Evolutionary conservation across 192 early-diverging fungal species (phyloP).

Genomic region (Coemansia sp.): DNA sequence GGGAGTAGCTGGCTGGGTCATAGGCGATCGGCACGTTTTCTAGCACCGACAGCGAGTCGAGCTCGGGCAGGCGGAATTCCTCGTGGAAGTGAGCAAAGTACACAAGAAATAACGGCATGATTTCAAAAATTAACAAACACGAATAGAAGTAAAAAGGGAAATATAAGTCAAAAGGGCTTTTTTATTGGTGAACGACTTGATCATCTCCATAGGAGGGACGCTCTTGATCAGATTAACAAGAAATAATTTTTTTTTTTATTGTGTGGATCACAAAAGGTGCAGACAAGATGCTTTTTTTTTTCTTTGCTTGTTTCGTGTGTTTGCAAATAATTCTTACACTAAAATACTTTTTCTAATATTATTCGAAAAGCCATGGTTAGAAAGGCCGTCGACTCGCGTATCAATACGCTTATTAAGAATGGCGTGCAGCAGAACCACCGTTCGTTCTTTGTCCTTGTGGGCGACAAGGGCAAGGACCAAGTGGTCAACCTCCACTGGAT

Average conservation of each 20-base stretch:
- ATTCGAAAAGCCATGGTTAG: slow-evolving; percentile 64
- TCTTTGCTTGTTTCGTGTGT: background rate
- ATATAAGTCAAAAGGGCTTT: no score
- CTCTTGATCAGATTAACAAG: background rate
- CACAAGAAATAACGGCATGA: slow-evolving; percentile 58
- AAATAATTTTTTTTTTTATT: background rate
- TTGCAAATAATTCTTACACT: background rate
- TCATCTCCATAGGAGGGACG: no score
- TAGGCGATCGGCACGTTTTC: slow-evolving; percentile 72
- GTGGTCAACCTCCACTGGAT: slow-evolving; percentile 97
- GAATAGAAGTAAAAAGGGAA: no score
- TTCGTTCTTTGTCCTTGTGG: slow-evolving; percentile 95
- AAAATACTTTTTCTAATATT: background rate
- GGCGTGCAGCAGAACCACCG: slow-evolving; percentile 90
- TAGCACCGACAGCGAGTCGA: slow-evolving; percentile 79
- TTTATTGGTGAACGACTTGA: no score
- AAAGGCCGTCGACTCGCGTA: slow-evolving; percentile 91
- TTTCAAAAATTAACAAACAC: background rate
- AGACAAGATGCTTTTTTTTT: background rate
- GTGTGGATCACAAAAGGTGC: no score
- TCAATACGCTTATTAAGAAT: slow-evolving; percentile 91
- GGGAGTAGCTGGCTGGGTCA: slow-evolving; percentile 62
- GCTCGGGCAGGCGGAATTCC: slow-evolving; percentile 81
- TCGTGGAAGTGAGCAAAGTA: slow-evolving; percentile 76
- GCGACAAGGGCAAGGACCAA: slow-evolving; percentile 91